These are phyloP conservation scores for Coemansia sp. DNA, from an alignment of 192 early-diverging fungal genomes.

Conservation along the genomic window DNA sequence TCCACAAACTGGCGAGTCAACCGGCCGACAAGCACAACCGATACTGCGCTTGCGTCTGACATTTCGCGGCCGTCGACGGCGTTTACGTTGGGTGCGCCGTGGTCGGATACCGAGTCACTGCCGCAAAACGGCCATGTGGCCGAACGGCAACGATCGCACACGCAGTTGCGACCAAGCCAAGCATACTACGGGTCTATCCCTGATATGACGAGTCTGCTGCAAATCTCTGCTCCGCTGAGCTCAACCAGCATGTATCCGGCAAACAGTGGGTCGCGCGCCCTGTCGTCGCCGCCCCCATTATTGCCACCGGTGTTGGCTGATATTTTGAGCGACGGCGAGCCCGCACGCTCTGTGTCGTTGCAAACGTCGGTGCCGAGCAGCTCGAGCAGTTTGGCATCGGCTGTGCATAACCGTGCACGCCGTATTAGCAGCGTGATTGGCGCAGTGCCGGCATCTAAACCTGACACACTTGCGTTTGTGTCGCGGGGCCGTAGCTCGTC, in stretches of 20 bases:
- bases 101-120: background rate
- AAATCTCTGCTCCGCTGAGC: slow-evolving; percentile 3
- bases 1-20: slow-evolving; percentile 27
- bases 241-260: background rate
- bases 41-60: background rate
- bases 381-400: background rate
- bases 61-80: background rate
- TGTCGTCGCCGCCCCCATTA: slow-evolving; percentile 14
- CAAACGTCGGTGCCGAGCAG: slow-evolving; percentile 1
- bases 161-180: background rate
- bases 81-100: background rate
- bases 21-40: slow-evolving; percentile 8
- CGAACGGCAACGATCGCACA: background rate
- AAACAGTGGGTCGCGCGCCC: background rate
- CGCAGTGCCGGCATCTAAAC: background rate
- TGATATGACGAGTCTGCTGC: background rate
- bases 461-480: background rate
- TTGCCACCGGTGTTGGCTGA: slow-evolving; percentile 43
- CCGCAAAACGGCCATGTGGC: background rate
- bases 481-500: slow-evolving; percentile 17
- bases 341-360: background rate
- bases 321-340: slow-evolving; percentile 24
- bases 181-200: slow-evolving; percentile 4
- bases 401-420: slow-evolving; percentile 1
- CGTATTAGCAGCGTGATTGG: slow-evolving; percentile 18